phyloP scores from a whole-genome alignment of 208 protist genomes.

The Porcisia hertigi region DNA sequence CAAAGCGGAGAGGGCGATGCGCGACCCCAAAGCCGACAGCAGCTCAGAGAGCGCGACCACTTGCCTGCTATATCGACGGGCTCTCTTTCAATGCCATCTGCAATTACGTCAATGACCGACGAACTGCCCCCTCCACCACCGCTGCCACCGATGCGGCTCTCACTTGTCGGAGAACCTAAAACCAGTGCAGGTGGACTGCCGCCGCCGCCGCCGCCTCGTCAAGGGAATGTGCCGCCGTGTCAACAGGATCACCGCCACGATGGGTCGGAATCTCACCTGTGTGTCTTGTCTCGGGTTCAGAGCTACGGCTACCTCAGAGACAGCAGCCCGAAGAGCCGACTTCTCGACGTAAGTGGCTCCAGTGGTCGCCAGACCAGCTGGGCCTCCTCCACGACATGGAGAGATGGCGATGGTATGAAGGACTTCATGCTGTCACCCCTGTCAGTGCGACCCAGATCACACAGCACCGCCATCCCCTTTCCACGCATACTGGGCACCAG shows the following conservation, averaged over 20 bases:
- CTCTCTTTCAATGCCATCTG: conserved; percentile 9
- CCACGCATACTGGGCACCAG: background rate
- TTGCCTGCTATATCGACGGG: background rate
- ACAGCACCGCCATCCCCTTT: background rate
- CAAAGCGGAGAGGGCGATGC: background rate
- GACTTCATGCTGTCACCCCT: background rate
- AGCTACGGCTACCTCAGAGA: background rate
- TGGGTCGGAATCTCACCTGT: background rate
- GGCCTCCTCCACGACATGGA: background rate
- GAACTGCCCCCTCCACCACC: conserved; percentile 19
- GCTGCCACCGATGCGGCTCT: conserved; percentile 13
- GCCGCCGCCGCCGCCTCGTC: background rate
- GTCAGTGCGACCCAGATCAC: background rate
- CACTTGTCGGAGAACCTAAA: background rate
- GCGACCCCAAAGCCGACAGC: background rate
- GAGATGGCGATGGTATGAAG: background rate
- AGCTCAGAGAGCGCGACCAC: background rate
- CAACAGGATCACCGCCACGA: background rate
- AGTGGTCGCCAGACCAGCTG: background rate
- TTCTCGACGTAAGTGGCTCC: background rate
- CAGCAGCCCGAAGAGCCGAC: background rate
- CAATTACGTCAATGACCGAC: conserved; percentile 3
- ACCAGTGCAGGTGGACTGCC: background rate
- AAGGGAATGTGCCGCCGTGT: background rate
- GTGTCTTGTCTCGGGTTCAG: background rate